Evolutionary conservation across 768 basidiomycete genomes (phyloP).

Genomic region (Kondoa malvinella): DNA sequence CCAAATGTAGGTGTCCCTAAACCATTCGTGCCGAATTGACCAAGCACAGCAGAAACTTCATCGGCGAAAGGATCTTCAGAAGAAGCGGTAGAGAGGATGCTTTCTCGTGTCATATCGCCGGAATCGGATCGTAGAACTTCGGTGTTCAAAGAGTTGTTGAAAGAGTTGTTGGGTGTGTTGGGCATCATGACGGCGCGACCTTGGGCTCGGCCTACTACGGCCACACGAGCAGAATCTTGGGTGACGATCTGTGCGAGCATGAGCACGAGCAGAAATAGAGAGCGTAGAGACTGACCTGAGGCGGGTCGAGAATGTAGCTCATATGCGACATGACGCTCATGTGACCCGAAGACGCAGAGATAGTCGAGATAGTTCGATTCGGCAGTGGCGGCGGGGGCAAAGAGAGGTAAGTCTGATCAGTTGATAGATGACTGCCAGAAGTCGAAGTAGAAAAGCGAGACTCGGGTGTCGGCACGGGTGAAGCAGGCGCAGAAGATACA

Average conservation of each 20-base stretch:
- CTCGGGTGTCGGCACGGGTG: background rate
- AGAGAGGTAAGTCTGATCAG: constrained; percentile 1
- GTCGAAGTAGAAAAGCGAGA: constrained; percentile 8
- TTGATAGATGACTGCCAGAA: background rate
- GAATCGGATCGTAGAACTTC: background rate
- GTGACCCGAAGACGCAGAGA: constrained; percentile 10
- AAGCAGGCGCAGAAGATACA: constrained; percentile 10
- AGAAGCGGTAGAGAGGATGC: background rate
- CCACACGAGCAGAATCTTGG: background rate
- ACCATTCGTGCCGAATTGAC: background rate
- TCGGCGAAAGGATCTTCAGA: constrained; percentile 18
- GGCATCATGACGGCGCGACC: constrained; percentile 1
- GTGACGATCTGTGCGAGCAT: background rate
- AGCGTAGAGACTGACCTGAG: constrained; percentile 15
- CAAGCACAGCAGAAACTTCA: constrained; percentile 11
- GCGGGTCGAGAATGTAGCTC: constrained; percentile 29
- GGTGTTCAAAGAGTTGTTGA: background rate
- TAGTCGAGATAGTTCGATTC: constrained; percentile 16
- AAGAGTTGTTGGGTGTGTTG: background rate
- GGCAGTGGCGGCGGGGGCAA: background rate
- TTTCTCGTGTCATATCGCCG: background rate
- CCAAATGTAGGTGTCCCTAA: constrained; percentile 15
- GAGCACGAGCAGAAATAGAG: background rate
- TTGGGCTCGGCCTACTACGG: background rate
- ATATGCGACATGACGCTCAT: constrained; percentile 22